Base-by-base conservation (phyloP, 345 rosid species). In the Kernera saxatilis region DNA sequence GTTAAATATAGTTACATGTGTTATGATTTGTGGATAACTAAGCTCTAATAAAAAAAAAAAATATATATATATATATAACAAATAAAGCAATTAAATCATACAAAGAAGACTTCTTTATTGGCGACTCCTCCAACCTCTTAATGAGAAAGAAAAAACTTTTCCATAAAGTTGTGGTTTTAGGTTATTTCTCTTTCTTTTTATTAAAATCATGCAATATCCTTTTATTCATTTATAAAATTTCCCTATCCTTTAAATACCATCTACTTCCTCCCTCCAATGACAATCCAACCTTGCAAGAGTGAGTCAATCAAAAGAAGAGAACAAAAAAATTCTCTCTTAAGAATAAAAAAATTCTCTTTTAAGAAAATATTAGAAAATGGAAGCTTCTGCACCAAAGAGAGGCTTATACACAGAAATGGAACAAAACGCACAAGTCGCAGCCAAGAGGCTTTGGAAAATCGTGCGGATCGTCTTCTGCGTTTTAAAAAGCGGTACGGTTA, bases 361-460 rank as follows among this genome's bases (percentile, higher is more conserved):
- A 37, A 32, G 9, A 27, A 21, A 36, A 27, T 59, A 14, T 23
- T 13, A 48, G n/a, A 21, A 75, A 37, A 71, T 50, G 66, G 70
- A 64, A 48, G 21, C 23, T 41, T 71, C 73, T 68, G n/a, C 0
- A 8, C 1, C 35, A 22, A 51, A 64, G n/a, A 33, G 39, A 62
- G 35, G 44, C 32, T 40, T 67, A 74, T 74, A 62, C 74, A 85
- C 77, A 86, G 84, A 83, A 72, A 76, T 81, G 60, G 84, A 83
- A 48, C 63, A 75, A 36, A 83, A 75, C n/a, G 71, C 82, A 32
- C 70, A 79, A 46, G 80, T 64, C 53, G 81, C 72, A 26, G 85
- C 78, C 49, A 85, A 86, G 74, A 86, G 84, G 56, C 75, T 84
- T 18, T 82, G 90, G 92, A 77, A 78, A 51, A 29, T 86, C 18